Percentiles rank a stretch among this genome's conserved stretches.
phyloP scores from a whole-genome alignment of 2,329 filamentous ascomycete genomes.

The Alternaria ethzedia region DNA sequence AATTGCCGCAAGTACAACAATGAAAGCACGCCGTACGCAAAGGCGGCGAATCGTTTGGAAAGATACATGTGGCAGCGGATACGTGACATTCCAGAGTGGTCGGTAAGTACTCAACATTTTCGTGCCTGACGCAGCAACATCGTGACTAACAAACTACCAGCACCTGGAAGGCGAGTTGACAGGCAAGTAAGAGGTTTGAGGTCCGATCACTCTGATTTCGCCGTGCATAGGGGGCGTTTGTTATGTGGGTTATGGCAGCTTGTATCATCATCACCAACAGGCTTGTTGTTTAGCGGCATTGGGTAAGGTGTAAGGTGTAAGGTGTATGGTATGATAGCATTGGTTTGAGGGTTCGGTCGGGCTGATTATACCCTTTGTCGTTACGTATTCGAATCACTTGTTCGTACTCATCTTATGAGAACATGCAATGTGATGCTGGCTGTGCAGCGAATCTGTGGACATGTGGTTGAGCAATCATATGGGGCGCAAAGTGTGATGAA shows the following conservation, averaged over 20 bases:
- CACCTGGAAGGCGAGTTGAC: conserved; percentile 41
- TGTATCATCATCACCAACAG: background rate
- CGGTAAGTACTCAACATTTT: conserved; percentile 28
- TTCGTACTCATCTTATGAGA: background rate
- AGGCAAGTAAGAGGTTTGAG: conserved; percentile 25
- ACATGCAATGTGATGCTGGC: background rate
- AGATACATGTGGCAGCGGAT: conserved; percentile 97
- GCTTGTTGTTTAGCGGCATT: conserved; percentile 22
- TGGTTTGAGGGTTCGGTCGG: background rate
- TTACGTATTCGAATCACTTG: background rate
- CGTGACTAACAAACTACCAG: conserved; percentile 17
- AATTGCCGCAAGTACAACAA: conserved; percentile 98
- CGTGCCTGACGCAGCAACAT: background rate
- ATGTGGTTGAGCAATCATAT: background rate
- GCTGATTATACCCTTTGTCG: conserved; percentile 15
- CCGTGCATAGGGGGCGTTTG: background rate
- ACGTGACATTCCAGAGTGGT: conserved; percentile 90
- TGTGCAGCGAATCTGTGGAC: background rate
- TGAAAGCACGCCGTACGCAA: conserved; percentile 92
- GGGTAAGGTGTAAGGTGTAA: conserved; percentile 21
- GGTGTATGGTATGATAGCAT: conserved; percentile 2
- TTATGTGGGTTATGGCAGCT: background rate
- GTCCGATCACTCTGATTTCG: background rate
- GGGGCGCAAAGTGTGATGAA: background rate
- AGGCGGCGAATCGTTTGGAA: conserved; percentile 89